Evolutionary conservation across 2,329 filamentous ascomycete genomes (phyloP).

Genomic region (Mariannaea elegans): DNA sequence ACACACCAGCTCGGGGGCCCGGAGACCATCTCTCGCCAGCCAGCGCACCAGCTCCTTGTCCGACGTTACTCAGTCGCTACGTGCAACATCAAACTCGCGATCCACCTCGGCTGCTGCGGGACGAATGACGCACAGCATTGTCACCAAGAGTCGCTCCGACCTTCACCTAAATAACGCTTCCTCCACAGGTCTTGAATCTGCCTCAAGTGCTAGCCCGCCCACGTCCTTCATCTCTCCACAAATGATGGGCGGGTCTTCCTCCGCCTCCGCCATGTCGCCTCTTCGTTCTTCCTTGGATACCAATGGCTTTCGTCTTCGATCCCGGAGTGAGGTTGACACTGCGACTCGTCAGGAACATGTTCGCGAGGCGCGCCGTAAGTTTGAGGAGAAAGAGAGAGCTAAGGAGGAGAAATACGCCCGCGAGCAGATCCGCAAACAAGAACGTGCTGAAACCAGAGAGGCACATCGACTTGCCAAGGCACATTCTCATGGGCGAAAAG

Average conservation of each 20-base stretch:
- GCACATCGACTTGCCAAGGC: slow-evolving; percentile 60
- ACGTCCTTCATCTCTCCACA: slow-evolving; percentile 38
- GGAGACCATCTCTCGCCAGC: slow-evolving; percentile 44
- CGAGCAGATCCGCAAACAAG: slow-evolving; percentile 65
- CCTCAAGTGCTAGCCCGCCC: slow-evolving; percentile 40
- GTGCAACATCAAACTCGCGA: slow-evolving; percentile 40
- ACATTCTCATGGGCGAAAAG: slow-evolving; percentile 53
- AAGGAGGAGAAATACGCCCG: slow-evolving; percentile 71
- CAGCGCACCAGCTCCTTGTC: slow-evolving; percentile 48
- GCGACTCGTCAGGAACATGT: slow-evolving; percentile 65
- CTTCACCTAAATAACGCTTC: slow-evolving; percentile 49
- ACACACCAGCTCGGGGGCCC: slow-evolving; percentile 33
- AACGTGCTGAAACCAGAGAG: slow-evolving; percentile 67
- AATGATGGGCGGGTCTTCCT: slow-evolving; percentile 40
- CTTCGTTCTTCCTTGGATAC: slow-evolving; percentile 68
- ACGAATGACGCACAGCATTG: slow-evolving; percentile 50
- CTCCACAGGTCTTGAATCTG: slow-evolving; percentile 38
- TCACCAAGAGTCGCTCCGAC: slow-evolving; percentile 56
- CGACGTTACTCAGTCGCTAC: slow-evolving; percentile 44
- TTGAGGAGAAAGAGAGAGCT: slow-evolving; percentile 67
- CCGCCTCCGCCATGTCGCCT: slow-evolving; percentile 56
- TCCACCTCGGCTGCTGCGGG: slow-evolving; percentile 43
- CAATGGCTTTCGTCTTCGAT: slow-evolving; percentile 66
- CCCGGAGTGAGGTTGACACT: slow-evolving; percentile 67
- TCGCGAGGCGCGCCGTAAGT: slow-evolving; percentile 68